A percentile compares a stretch with the other conserved stretches of the same genome.
phyloP scores from a whole-genome alignment of 768 basidiomycete species.

The Termitomyces sp. region DNA sequence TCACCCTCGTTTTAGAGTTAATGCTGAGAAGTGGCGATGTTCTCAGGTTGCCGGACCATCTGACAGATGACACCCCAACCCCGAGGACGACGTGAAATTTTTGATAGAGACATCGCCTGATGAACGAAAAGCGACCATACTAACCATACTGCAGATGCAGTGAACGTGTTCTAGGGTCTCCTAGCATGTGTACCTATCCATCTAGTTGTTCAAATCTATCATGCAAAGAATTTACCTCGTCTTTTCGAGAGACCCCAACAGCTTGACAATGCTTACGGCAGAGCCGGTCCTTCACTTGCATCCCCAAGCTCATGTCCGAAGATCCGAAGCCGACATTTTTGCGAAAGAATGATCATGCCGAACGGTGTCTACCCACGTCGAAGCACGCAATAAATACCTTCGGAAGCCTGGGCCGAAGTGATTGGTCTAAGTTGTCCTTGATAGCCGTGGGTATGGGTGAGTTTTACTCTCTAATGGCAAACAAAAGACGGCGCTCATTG shows the following conservation, averaged over 20 bases:
- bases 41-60: slow-evolving; percentile 5
- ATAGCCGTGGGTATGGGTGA: slow-evolving; percentile 14
- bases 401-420: neutral
- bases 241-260: neutral
- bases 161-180: neutral
- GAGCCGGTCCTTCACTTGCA: neutral
- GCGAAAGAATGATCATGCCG: slow-evolving; percentile 3
- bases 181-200: neutral
- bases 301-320: slow-evolving; percentile 5
- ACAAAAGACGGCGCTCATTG: slow-evolving; percentile 1
- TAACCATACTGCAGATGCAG: neutral
- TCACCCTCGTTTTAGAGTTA: neutral
- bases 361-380: neutral
- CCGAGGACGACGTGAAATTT: neutral
- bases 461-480: neutral
- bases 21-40: slow-evolving; percentile 4
- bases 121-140: neutral
- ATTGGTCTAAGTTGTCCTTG: slow-evolving; percentile 7
- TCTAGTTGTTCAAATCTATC: neutral
- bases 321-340: slow-evolving; percentile 8
- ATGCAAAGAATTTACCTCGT: neutral
- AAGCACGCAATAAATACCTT: neutral
- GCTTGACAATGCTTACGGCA: neutral
- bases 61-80: neutral
- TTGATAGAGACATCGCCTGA: neutral